These are phyloP conservation scores for Ambrosiella xylebori DNA, from an alignment of 2,329 filamentous ascomycete genomes.

Conservation along the genomic window DNA sequence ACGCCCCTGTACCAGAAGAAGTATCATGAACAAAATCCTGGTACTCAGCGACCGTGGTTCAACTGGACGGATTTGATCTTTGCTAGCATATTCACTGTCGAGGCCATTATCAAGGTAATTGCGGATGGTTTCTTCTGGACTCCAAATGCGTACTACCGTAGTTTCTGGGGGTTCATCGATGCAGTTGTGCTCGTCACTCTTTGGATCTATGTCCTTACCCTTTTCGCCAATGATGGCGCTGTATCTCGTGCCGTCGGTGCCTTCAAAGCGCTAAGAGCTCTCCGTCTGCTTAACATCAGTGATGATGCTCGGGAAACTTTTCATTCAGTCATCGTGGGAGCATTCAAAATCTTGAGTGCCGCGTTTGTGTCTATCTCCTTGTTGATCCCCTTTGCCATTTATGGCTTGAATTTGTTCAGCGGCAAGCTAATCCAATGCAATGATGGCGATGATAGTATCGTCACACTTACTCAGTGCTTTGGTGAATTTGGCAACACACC, in stretches of 20 bases:
- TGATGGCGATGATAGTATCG: slow-evolving; percentile 29
- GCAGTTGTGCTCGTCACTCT: slow-evolving; percentile 78
- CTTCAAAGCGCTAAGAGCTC: slow-evolving; percentile 86
- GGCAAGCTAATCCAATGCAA: slow-evolving; percentile 70
- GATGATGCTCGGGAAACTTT: slow-evolving; percentile 93
- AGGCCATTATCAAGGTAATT: slow-evolving; percentile 80
- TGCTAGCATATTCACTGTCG: slow-evolving; percentile 66
- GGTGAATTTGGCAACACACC: slow-evolving; percentile 65
- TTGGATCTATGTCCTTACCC: slow-evolving; percentile 83
- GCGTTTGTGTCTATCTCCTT: slow-evolving; percentile 89
- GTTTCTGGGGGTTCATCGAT: slow-evolving; percentile 94
- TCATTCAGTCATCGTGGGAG: slow-evolving; percentile 85
- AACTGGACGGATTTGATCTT: slow-evolving; percentile 88
- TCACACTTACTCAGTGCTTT: slow-evolving; percentile 55
- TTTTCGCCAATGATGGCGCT: slow-evolving; percentile 63
- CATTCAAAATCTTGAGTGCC: slow-evolving; percentile 86
- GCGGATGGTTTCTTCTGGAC: slow-evolving; percentile 95
- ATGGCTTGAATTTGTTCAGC: slow-evolving; percentile 83
- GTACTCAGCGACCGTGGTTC: slow-evolving; percentile 48
- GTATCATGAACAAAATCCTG: slow-evolving; percentile 48
- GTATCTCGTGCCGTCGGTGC: slow-evolving; percentile 85
- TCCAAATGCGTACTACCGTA: slow-evolving; percentile 89
- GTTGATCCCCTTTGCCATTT: slow-evolving; percentile 90
- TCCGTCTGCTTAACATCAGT: slow-evolving; percentile 85
- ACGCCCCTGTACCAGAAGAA: slow-evolving; percentile 87